Conservation (phyloP, 495 filamentous ascomycete genomes). For the Penicillium samsonianum region DNA sequence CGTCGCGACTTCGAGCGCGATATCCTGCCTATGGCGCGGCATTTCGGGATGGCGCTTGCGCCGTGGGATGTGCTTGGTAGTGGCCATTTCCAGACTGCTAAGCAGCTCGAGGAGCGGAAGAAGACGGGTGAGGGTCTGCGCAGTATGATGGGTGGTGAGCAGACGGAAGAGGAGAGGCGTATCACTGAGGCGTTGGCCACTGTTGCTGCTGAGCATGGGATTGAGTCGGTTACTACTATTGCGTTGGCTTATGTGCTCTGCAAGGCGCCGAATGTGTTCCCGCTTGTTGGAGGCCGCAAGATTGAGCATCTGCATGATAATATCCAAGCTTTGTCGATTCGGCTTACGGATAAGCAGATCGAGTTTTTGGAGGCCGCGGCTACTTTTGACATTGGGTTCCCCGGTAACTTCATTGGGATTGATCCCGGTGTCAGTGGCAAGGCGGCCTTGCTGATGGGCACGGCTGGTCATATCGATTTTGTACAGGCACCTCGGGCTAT, state of each 20-base stretch:
- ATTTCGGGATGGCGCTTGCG: conserved; percentile 59
- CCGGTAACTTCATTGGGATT: conserved; percentile 47
- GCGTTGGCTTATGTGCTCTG: conserved; percentile 74
- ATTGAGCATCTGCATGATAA: conserved; percentile 65
- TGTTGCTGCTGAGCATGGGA: conserved; percentile 52
- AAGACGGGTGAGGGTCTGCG: conserved; percentile 33
- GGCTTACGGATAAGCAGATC: conserved; percentile 57
- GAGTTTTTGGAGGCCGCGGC: conserved; percentile 53
- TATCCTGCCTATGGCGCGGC: conserved; percentile 56
- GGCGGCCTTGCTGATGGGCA: conserved; percentile 37
- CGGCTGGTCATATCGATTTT: conserved; percentile 51
- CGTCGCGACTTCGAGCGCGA: conserved; percentile 58
- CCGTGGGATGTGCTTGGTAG: conserved; percentile 58
- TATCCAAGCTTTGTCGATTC: conserved; percentile 58
- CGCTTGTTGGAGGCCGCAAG: conserved; percentile 69
- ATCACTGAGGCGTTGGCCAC: conserved; percentile 50
- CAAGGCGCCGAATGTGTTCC: conserved; percentile 76
- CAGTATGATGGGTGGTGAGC: conserved; percentile 14
- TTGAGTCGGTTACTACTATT: conserved; percentile 52
- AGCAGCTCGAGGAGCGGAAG: conserved; percentile 36
- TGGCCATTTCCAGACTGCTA: conserved; percentile 52
- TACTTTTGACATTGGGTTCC: conserved; percentile 56
- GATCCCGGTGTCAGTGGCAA: conserved; percentile 41
- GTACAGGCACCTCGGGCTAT: conserved; percentile 35
- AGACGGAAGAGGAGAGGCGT: conserved; percentile 42